Percentiles rank a stretch among this genome's conserved stretches.
Evolutionary conservation across 2,329 filamentous ascomycete genomes (phyloP).

Genomic region (Huntiella bhutanensis): DNA sequence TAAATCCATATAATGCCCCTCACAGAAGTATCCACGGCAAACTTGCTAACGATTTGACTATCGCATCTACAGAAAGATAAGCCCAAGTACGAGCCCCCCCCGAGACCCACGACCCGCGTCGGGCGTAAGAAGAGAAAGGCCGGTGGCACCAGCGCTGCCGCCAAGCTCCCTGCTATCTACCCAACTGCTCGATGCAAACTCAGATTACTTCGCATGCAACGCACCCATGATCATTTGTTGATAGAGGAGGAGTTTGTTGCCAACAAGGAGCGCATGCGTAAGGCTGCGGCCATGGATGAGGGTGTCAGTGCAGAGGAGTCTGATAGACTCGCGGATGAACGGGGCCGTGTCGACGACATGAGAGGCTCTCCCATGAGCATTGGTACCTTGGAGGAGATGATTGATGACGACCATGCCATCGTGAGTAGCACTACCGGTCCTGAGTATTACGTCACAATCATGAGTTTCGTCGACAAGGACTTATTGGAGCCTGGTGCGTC

Average conservation of each 20-base stretch:
- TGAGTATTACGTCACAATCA: constrained; percentile 98
- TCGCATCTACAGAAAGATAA: constrained; percentile 68
- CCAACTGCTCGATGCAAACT: constrained; percentile 96
- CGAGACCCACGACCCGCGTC: constrained; percentile 87
- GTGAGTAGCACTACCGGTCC: constrained; percentile 93
- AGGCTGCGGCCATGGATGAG: constrained; percentile 68
- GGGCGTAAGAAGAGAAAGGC: constrained; percentile 97
- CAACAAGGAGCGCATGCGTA: constrained; percentile 91
- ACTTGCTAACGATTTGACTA: background rate
- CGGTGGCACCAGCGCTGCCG: constrained; percentile 78
- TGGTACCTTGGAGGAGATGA: constrained; percentile 92
- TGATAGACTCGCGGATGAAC: constrained; percentile 86
- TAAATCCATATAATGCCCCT: background rate
- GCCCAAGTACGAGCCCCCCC: constrained; percentile 98
- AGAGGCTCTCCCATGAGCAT: constrained; percentile 97
- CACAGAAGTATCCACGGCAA: background rate
- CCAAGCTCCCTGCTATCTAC: constrained; percentile 85
- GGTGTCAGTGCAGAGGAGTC: constrained; percentile 42
- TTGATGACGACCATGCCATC: constrained; percentile 97
- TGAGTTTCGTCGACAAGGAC: constrained; percentile 99
- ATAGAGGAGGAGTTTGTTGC: constrained; percentile 98
- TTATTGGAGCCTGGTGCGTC: constrained; percentile 89
- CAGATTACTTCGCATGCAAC: constrained; percentile 90
- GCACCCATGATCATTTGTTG: constrained; percentile 90
- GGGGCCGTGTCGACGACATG: constrained; percentile 93